Conservation (phyloP, 2,329 filamentous ascomycete species). For the Neurospora sp. region DNA sequence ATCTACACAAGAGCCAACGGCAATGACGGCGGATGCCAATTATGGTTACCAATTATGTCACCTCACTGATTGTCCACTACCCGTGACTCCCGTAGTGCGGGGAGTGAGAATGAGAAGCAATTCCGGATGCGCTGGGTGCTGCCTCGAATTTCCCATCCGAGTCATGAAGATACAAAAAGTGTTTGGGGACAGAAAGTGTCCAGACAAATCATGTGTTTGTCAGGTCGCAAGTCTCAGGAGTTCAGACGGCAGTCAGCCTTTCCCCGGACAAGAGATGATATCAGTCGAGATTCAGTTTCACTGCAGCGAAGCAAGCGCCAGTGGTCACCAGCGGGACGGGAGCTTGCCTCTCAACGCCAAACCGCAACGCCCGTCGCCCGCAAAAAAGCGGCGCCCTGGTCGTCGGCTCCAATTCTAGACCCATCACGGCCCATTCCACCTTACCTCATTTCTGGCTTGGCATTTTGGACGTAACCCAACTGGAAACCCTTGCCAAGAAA, state of each 20-base stretch:
- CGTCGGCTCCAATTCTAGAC: not conserved
- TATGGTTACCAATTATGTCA: not conserved
- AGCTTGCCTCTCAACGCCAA: not conserved
- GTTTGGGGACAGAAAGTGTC: not conserved
- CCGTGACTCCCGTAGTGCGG: not conserved
- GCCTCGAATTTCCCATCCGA: not conserved
- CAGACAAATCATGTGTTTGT: not conserved
- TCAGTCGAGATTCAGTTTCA: not conserved
- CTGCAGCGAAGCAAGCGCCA: not conserved
- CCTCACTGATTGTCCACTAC: not conserved
- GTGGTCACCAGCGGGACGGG: not conserved
- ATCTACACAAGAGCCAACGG: not conserved
- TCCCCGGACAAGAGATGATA: not conserved
- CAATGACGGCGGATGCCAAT: not conserved
- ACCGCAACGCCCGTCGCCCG: not conserved
- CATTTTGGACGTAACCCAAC: not conserved
- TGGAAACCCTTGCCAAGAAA: not conserved
- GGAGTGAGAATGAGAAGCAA: not conserved
- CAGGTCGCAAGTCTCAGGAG: not conserved
- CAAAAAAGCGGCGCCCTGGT: not conserved
- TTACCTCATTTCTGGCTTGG: not conserved
- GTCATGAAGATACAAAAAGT: not conserved
- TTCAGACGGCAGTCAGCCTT: not conserved
- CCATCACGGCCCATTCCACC: not conserved
- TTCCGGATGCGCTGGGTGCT: not conserved